phyloP scores from a whole-genome alignment of 2,329 filamentous ascomycete species.

The Fusarium euwallaceae region DNA sequence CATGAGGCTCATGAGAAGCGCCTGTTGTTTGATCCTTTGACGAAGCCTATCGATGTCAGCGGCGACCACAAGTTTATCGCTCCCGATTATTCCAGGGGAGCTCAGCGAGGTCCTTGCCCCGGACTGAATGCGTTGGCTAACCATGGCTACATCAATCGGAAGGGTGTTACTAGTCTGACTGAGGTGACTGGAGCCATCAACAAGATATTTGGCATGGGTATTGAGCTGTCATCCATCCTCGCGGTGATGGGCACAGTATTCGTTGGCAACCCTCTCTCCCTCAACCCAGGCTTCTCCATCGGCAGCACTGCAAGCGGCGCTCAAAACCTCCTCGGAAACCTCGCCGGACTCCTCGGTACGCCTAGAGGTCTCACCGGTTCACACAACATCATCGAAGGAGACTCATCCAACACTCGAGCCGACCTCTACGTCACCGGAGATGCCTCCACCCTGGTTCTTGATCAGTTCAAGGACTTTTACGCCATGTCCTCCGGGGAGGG shows the following conservation, averaged over 20 bases:
- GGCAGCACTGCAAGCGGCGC: background rate
- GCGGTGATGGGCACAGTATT: slow-evolving; percentile 22
- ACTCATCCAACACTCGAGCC: slow-evolving; percentile 16
- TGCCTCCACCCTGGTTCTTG: slow-evolving; percentile 13
- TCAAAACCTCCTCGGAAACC: slow-evolving; percentile 19
- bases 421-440: slow-evolving; percentile 29
- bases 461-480: slow-evolving; percentile 17
- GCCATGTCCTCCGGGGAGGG: slow-evolving; percentile 16
- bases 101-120: slow-evolving; percentile 49
- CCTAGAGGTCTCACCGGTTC: slow-evolving; percentile 16
- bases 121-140: slow-evolving; percentile 55
- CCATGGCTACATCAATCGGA: slow-evolving; percentile 50
- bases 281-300: slow-evolving; percentile 28
- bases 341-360: slow-evolving; percentile 17
- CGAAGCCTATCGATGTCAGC: slow-evolving; percentile 18
- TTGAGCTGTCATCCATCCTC: slow-evolving; percentile 13
- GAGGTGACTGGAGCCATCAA: slow-evolving; percentile 33
- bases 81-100: slow-evolving; percentile 43
- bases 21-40: background rate
- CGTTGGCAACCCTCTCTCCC: slow-evolving; percentile 20
- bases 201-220: slow-evolving; percentile 20
- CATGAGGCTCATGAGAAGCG: slow-evolving; percentile 7
- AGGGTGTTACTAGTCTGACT: slow-evolving; percentile 31
- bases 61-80: slow-evolving; percentile 44
- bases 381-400: slow-evolving; percentile 27